A percentile compares a stretch with the other conserved stretches of the same genome.
These are phyloP conservation scores for Euphorbia tirucalli DNA, from an alignment of 345 rosid species.

Conservation along the genomic window DNA sequence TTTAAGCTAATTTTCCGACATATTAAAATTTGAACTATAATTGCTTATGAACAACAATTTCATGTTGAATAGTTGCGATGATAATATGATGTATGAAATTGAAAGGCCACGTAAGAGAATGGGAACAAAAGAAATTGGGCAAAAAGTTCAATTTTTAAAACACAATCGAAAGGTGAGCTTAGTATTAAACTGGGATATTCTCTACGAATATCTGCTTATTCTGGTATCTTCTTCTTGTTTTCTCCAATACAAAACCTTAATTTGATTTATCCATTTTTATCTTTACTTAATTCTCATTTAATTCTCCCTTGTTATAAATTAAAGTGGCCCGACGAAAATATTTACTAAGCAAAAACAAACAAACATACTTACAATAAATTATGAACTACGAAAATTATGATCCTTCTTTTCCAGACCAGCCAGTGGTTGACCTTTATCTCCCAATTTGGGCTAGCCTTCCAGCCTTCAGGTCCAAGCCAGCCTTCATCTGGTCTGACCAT, in stretches of 20 bases:
- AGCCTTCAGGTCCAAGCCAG: constrained; percentile 43
- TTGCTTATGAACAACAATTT: no score
- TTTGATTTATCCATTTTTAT: neutral
- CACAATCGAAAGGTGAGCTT: neutral
- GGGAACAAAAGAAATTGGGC: no score
- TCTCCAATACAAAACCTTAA: no score
- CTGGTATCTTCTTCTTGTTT: constrained; percentile 1
- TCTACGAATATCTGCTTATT: constrained; percentile 25
- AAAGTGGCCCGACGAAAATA: neutral
- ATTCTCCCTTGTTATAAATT: neutral
- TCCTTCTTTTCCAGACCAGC: constrained; percentile 57
- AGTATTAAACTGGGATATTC: constrained; percentile 28
- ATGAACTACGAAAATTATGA: constrained; percentile 58
- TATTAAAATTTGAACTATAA: no score
- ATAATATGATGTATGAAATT: no score
- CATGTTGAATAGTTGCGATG: no score
- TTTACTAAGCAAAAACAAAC: neutral
- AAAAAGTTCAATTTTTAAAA: neutral
- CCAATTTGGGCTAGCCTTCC: constrained; percentile 53
- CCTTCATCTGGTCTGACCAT: constrained; percentile 45
- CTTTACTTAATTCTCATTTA: no score
- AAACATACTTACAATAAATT: neutral
- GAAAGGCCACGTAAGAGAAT: no score
- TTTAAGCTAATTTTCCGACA: no score
- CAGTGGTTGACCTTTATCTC: constrained; percentile 55